Evolutionary conservation across 345 rosid genomes (phyloP).

Genomic region (Microcos paniculata): DNA sequence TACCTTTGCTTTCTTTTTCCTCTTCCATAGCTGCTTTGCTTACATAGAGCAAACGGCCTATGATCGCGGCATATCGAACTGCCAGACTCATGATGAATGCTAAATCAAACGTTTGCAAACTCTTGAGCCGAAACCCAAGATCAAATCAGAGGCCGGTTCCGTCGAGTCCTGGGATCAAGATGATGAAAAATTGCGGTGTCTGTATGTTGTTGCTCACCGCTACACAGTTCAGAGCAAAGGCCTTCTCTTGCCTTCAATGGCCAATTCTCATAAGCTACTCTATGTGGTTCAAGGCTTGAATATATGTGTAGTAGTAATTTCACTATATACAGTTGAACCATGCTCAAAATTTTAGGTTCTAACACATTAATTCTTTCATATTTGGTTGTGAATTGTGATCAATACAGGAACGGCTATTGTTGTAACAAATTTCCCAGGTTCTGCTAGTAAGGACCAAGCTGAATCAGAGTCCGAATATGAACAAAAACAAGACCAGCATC

Average conservation of each 20-base stretch:
- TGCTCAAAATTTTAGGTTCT: neutral
- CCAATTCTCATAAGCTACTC: neutral
- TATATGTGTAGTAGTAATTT: neutral
- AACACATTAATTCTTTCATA: neutral
- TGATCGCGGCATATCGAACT: too few relatives aligned
- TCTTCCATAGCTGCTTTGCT: slow-evolving; percentile 44
- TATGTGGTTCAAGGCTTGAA: neutral
- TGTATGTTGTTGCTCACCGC: neutral
- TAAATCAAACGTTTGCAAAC: neutral
- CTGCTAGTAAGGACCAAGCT: slow-evolving; percentile 36
- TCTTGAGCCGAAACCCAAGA: neutral
- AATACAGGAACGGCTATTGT: neutral
- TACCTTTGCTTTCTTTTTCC: slow-evolving; percentile 37
- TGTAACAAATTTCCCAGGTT: slow-evolving; percentile 5
- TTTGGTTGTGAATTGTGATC: neutral
- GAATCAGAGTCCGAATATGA: slow-evolving; percentile 8
- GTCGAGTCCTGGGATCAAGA: neutral
- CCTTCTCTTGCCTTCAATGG: neutral
- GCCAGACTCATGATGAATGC: too few relatives aligned
- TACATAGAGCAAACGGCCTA: too few relatives aligned
- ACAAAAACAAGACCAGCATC: slow-evolving; percentile 29
- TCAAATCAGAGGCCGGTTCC: slow-evolving; percentile 17
- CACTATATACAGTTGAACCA: neutral
- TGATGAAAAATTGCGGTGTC: neutral
- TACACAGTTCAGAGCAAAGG: neutral